Conservation (phyloP, 169 alveolate genomes). For the Cryptosporidium meleagridis region DNA sequence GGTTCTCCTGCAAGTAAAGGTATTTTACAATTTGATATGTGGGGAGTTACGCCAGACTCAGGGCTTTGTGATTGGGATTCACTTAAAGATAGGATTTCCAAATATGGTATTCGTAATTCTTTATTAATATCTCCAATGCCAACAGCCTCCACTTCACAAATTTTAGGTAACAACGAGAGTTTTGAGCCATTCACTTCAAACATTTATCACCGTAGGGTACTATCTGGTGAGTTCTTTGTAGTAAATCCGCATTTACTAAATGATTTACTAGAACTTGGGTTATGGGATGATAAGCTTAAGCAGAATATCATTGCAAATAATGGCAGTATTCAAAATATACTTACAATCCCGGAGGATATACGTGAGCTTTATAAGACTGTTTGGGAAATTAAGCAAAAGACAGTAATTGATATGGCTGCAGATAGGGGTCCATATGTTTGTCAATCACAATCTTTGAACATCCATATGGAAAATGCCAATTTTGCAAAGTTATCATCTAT, state of each 20-base stretch:
- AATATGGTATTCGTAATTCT: conserved; percentile 96
- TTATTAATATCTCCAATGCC: conserved; percentile 99
- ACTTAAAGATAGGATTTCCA: conserved; percentile 88
- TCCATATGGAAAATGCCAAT: conserved; percentile 94
- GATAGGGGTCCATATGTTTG: conserved; percentile 94
- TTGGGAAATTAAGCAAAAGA: conserved; percentile 98
- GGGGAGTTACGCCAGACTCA: conserved; percentile 90
- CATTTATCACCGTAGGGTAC: conserved; percentile 96
- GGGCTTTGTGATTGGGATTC: conserved; percentile 94
- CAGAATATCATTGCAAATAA: conserved; percentile 94
- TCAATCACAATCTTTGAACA: conserved; percentile 95
- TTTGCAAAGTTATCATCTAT: conserved; percentile 95
- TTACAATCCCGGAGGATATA: conserved; percentile 91
- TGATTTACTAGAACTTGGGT: conserved; percentile 93
- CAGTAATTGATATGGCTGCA: conserved; percentile 96
- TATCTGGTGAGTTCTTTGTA: conserved; percentile 97
- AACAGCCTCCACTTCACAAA: conserved; percentile 98
- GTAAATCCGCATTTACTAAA: conserved; percentile 96
- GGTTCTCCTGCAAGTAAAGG: conserved; percentile 98
- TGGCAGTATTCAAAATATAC: conserved; percentile 94
- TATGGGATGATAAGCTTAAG: conserved; percentile 94
- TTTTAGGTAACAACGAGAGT: conserved; percentile 96
- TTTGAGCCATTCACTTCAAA: conserved; percentile 98
- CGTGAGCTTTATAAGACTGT: conserved; percentile 93
- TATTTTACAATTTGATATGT: conserved; percentile 95